A percentile compares a stretch with the other conserved stretches of the same genome.
These are phyloP conservation scores for Theobroma grandiflorum DNA, from an alignment of 441 rosid genomes.

Conservation along the genomic window DNA sequence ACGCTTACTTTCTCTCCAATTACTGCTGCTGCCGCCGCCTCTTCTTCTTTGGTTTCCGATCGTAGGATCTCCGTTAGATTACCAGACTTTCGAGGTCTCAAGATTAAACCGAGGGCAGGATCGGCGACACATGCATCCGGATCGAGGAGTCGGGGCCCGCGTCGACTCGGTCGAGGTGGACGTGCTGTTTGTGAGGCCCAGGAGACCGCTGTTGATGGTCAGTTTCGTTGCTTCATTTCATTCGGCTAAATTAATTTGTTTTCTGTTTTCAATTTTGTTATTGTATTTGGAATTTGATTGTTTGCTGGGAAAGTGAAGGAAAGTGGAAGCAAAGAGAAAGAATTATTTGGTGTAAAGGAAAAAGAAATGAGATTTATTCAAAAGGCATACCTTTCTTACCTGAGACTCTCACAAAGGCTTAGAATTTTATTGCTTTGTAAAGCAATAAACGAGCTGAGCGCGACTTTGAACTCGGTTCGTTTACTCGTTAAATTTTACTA, in stretches of 20 bases:
- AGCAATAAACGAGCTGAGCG: neutral
- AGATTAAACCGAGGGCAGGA: constrained; percentile 31
- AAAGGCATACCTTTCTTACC: neutral
- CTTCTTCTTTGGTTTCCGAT: constrained; percentile 39
- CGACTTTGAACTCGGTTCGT: neutral
- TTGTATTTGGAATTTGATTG: neutral
- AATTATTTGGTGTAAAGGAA: neutral
- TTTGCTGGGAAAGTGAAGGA: neutral
- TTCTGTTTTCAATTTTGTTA: neutral
- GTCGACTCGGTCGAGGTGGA: constrained; percentile 37
- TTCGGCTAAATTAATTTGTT: neutral
- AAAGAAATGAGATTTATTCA: neutral
- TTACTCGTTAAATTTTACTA: neutral
- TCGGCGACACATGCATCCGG: constrained; percentile 36
- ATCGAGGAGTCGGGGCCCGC: constrained; percentile 29
- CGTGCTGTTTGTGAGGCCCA: constrained; percentile 74
- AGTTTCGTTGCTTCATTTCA: constrained; percentile 14
- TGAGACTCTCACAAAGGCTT: neutral
- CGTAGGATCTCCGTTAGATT: constrained; percentile 38
- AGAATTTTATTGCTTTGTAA: neutral
- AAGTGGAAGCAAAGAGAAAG: neutral
- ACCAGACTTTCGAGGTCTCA: constrained; percentile 56
- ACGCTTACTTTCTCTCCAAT: constrained; percentile 46
- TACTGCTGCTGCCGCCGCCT: constrained; percentile 27
- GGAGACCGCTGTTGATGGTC: constrained; percentile 76